Conservation (phyloP, 495 filamentous ascomycete species). For the Neurospora intermedia region DNA sequence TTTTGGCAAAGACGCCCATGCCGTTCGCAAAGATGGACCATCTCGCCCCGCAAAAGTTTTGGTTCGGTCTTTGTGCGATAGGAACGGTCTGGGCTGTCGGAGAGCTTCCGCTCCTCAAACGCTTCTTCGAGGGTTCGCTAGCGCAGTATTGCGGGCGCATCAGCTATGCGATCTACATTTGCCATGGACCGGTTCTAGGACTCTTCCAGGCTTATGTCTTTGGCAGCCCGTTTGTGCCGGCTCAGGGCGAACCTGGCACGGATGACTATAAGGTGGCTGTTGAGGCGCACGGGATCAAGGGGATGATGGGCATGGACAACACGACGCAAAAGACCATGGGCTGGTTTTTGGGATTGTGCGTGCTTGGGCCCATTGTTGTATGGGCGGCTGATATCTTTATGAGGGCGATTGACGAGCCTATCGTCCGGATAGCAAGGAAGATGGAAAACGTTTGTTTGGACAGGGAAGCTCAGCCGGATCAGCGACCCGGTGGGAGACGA, state of each 20-base stretch:
- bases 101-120: conserved; percentile 38
- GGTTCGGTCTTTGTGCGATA: conserved; percentile 46
- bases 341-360: conserved; percentile 38
- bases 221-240: conserved; percentile 11
- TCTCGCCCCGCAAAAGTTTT: conserved; percentile 35
- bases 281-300: conserved; percentile 35
- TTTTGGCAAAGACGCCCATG: conserved; percentile 23
- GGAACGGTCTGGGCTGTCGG: conserved; percentile 46
- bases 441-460: conserved; percentile 34
- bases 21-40: conserved; percentile 23
- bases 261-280: conserved; percentile 16
- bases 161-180: conserved; percentile 51
- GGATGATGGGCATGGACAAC: conserved; percentile 41
- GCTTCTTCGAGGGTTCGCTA: conserved; percentile 42
- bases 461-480: conserved; percentile 8
- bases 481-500: conserved; percentile 4
- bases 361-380: conserved; percentile 42
- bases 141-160: conserved; percentile 55
- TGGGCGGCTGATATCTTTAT: conserved; percentile 52
- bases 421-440: conserved; percentile 45
- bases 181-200: conserved; percentile 47
- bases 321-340: conserved; percentile 39
- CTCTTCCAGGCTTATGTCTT: conserved; percentile 39
- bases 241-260: conserved; percentile 10
- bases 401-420: conserved; percentile 46